Conservation (phyloP, 1,284 basidiomycete species). For the Leccinum subfulvum region DNA sequence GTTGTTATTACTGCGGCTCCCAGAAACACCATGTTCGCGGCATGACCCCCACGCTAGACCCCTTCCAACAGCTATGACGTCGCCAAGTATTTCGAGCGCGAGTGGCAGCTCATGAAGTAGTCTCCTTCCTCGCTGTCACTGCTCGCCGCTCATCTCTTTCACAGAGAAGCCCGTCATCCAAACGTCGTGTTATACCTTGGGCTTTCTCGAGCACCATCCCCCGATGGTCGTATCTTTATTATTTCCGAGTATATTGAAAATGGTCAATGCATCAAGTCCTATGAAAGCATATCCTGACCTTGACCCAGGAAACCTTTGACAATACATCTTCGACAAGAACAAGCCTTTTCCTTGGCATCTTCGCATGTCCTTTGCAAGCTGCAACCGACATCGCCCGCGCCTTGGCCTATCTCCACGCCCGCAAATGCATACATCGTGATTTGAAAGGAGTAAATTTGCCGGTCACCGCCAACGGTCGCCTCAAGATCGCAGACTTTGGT, state of each 20-base stretch:
- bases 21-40: no score
- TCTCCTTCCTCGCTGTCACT: slow-evolving; percentile 3
- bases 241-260: slow-evolving; percentile 87
- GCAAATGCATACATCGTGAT: slow-evolving; percentile 85
- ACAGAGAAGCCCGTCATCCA: slow-evolving; percentile 80
- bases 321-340: slow-evolving; percentile 78
- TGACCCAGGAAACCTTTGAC: slow-evolving; percentile 69
- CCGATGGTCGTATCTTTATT: slow-evolving; percentile 85
- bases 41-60: no score
- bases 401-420: slow-evolving; percentile 94
- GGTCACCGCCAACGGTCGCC: slow-evolving; percentile 86
- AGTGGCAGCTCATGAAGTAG: slow-evolving; percentile 93
- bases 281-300: slow-evolving; percentile 6
- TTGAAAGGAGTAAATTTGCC: slow-evolving; percentile 98
- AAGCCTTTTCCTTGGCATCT: slow-evolving; percentile 88
- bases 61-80: slow-evolving; percentile 90
- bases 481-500: slow-evolving; percentile 97
- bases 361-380: slow-evolving; percentile 87
- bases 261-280: slow-evolving; percentile 36
- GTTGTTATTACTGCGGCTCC: no score
- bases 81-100: slow-evolving; percentile 95
- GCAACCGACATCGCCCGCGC: slow-evolving; percentile 92
- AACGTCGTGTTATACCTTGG: slow-evolving; percentile 96
- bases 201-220: slow-evolving; percentile 81
- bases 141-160: slow-evolving; percentile 9